phyloP scores from a whole-genome alignment of 202 grass and related monocot species.

The Brachypodium distachyon region DNA sequence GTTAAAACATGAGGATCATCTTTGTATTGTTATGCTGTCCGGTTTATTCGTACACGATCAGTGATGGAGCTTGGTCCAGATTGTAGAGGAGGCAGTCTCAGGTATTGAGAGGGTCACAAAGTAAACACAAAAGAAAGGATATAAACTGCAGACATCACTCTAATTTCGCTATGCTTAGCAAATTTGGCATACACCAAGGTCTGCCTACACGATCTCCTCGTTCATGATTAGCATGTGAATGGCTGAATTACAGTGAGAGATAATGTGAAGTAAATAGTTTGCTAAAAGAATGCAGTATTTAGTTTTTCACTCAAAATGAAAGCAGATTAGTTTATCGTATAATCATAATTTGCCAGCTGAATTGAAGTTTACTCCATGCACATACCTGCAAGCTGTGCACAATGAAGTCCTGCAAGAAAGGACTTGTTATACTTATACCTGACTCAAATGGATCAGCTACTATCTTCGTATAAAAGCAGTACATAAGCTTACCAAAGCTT shows the following conservation, averaged over 20 bases:
- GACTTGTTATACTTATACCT: slow-evolving; percentile 16
- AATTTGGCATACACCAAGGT: too few species aligned
- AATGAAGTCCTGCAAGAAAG: slow-evolving; percentile 75
- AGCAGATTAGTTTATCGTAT: not conserved
- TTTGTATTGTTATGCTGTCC: not conserved
- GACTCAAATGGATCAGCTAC: not conserved
- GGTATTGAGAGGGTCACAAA: too few species aligned
- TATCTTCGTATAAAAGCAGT: slow-evolving; percentile 13
- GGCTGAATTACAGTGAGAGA: not conserved
- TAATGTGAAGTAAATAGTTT: not conserved
- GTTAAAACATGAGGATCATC: slow-evolving; percentile 14
- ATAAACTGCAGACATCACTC: too few species aligned
- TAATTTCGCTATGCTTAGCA: too few species aligned
- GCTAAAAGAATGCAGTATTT: too few species aligned
- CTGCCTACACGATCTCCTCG: not conserved
- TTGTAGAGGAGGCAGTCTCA: too few species aligned
- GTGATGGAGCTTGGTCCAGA: too few species aligned
- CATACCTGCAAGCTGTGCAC: slow-evolving; percentile 85
- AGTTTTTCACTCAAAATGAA: not conserved
- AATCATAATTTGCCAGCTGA: slow-evolving; percentile 1
- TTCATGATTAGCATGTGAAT: not conserved
- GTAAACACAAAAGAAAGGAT: too few species aligned
- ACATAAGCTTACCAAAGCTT: slow-evolving; percentile 66
- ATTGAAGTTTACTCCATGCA: slow-evolving; percentile 8
- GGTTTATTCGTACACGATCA: too few species aligned